Percentiles rank a stretch among this genome's conserved stretches.
Evolutionary conservation across 2,329 filamentous ascomycete species (phyloP).

Genomic region (Exophiala alcalophila): DNA sequence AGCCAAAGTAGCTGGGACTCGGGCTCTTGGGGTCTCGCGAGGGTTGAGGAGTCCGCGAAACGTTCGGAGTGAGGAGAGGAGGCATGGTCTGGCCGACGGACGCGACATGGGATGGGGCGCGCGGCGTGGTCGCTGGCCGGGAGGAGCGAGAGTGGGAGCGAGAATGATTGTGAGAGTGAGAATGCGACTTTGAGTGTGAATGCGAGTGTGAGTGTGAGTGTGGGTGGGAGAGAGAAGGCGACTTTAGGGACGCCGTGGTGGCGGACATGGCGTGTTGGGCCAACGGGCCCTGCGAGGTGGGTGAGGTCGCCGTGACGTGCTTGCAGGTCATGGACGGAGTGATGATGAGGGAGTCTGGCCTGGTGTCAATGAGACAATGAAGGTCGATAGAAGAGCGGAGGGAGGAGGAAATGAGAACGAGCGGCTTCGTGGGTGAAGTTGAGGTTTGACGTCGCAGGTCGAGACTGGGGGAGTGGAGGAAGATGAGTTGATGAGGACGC

Average conservation of each 20-base stretch:
- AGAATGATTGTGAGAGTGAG: slow-evolving; percentile 27
- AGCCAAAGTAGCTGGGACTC: slow-evolving; percentile 85
- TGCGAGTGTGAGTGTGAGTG: slow-evolving; percentile 28
- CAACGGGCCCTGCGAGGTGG: slow-evolving; percentile 7
- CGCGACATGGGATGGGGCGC: slow-evolving; percentile 52
- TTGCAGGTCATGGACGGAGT: slow-evolving; percentile 11
- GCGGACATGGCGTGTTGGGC: slow-evolving; percentile 30
- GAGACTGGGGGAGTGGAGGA: not conserved
- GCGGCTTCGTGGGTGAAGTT: slow-evolving; percentile 1
- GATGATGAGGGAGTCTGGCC: not conserved
- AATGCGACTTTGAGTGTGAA: slow-evolving; percentile 26
- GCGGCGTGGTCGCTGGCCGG: slow-evolving; percentile 46
- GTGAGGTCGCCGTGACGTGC: slow-evolving; percentile 13
- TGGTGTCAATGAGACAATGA: not conserved
- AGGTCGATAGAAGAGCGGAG: not conserved
- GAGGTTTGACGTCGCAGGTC: slow-evolving; percentile 3
- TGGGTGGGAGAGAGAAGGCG: slow-evolving; percentile 24
- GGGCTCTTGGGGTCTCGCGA: slow-evolving; percentile 36
- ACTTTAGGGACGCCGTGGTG: slow-evolving; percentile 30
- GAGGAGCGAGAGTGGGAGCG: slow-evolving; percentile 29
- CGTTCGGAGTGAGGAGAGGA: slow-evolving; percentile 46
- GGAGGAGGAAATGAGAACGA: slow-evolving; percentile 1
- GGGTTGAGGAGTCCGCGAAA: slow-evolving; percentile 44
- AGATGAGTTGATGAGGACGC: not conserved
- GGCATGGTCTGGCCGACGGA: slow-evolving; percentile 57